phyloP scores from a whole-genome alignment of 768 basidiomycete species.

The Hortiboletus campestris region DNA sequence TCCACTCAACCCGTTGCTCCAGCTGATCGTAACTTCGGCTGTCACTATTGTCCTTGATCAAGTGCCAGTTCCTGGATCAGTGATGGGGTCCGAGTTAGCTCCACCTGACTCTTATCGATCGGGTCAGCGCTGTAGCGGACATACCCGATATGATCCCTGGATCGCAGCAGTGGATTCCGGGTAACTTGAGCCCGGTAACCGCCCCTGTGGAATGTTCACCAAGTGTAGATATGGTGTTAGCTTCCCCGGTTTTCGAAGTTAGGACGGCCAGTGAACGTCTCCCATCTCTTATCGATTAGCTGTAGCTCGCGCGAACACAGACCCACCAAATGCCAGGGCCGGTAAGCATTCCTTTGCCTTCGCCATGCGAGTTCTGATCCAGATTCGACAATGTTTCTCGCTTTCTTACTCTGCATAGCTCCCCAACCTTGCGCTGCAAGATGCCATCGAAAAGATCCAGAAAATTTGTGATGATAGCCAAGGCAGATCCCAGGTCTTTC shows the following conservation, averaged over 20 bases:
- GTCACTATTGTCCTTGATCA: neutral
- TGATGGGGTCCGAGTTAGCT: neutral
- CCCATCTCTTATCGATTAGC: neutral
- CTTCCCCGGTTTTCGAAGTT: neutral
- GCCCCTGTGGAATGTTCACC: neutral
- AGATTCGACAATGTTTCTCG: neutral
- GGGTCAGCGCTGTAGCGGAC: neutral
- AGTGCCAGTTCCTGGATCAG: neutral
- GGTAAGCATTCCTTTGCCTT: neutral
- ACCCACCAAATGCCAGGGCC: neutral
- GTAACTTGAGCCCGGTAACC: neutral
- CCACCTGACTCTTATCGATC: neutral
- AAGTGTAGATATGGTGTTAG: neutral
- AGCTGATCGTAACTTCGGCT: too few relatives aligned
- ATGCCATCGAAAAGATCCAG: constrained; percentile 1
- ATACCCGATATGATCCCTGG: neutral
- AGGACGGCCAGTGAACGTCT: neutral
- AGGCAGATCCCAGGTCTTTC: constrained; percentile 10
- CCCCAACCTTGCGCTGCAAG: neutral
- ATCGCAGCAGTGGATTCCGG: neutral
- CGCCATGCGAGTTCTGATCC: neutral
- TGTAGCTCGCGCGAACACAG: neutral
- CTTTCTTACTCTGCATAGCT: neutral
- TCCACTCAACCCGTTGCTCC: neutral
- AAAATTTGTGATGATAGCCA: neutral